Evolutionary conservation across 768 basidiomycete species (phyloP).

Genomic region (Tulasnella sp.): DNA sequence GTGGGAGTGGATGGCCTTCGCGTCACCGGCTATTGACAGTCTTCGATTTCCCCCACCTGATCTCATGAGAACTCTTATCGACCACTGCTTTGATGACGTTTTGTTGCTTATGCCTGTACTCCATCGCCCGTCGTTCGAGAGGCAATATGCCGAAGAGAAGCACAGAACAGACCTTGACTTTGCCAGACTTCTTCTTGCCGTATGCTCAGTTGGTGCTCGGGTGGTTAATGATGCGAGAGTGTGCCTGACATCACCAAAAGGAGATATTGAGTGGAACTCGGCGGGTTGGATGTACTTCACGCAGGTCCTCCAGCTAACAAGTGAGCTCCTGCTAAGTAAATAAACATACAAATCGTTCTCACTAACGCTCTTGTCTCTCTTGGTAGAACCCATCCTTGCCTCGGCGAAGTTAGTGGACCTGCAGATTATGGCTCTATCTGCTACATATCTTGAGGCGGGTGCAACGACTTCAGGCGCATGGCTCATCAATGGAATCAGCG

Average conservation of each 20-base stretch:
- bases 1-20: conserved; percentile 30
- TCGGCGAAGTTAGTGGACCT: conserved; percentile 57
- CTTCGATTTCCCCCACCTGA: conserved; percentile 50
- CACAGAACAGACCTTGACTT: conserved; percentile 46
- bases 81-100: conserved; percentile 49
- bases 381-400: conserved; percentile 21
- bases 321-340: conserved; percentile 41
- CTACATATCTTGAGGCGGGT: conserved; percentile 44
- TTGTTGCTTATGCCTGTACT: conserved; percentile 59
- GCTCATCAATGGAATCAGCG: conserved; percentile 35
- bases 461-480: conserved; percentile 32
- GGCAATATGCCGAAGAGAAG: conserved; percentile 36
- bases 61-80: conserved; percentile 42
- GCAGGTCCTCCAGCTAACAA: conserved; percentile 51
- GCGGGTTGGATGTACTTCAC: conserved; percentile 53
- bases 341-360: background rate
- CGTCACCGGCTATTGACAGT: conserved; percentile 20
- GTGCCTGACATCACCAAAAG: conserved; percentile 31
- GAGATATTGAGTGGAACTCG: conserved; percentile 35
- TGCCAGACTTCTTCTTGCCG: conserved; percentile 48
- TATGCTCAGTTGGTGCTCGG: conserved; percentile 59
- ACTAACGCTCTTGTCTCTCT: background rate
- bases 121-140: conserved; percentile 59
- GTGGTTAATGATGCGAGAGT: conserved; percentile 51
- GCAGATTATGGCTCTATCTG: conserved; percentile 40